Base-by-base conservation (phyloP, 768 basidiomycete genomes). In the Tulasnella sp. region DNA sequence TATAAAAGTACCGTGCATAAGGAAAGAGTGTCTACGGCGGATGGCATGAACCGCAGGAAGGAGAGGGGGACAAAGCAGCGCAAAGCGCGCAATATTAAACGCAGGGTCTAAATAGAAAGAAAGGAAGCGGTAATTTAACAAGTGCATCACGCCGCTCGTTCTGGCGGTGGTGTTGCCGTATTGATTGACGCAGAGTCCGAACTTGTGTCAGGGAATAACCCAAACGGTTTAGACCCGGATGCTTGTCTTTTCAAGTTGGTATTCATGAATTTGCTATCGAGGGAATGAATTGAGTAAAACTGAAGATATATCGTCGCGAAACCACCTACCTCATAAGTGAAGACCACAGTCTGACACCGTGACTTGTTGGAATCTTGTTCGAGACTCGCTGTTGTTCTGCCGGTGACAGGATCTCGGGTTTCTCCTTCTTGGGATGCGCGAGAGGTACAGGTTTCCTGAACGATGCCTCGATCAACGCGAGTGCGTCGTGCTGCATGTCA, bases 301-400 rank as follows among this genome's bases (percentile, higher is more conserved):
- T 35, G 18, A 70, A 3, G 40, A 18, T 1, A 18, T 70, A 26
- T 42, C 18, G 18, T 42, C n/a, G 46, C 74, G 13, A 13, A 51
- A 7, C 3, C n/a, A 39, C 74, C 15, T 35, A 75, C 74, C 74
- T 75, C 74, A 75, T 75, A 10, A 75, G 51, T 6, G 42, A 44
- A n/a, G 74, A 75, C 74, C 74, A 75, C 42, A 75, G 20, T 13
- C 51, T n/a, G 26, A 75, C 74, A 51, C 74, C 74, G 51, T 75
- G 74, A 51, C 46, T 57, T 46, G 44, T 55, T 32, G 74, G 74
- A 29, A 57, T 75, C 74, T 46, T 55, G 26, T 75, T 75, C 9
- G 74, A 75, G 26, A 75, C 74, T 3, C 74, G 74, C n/a, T 75
- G 74, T 16, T 75, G 74, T 35, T 75, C 74, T 15, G 42, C 23